Conservation (phyloP, 345 rosid genomes). For the Lenwebbia sp. region DNA sequence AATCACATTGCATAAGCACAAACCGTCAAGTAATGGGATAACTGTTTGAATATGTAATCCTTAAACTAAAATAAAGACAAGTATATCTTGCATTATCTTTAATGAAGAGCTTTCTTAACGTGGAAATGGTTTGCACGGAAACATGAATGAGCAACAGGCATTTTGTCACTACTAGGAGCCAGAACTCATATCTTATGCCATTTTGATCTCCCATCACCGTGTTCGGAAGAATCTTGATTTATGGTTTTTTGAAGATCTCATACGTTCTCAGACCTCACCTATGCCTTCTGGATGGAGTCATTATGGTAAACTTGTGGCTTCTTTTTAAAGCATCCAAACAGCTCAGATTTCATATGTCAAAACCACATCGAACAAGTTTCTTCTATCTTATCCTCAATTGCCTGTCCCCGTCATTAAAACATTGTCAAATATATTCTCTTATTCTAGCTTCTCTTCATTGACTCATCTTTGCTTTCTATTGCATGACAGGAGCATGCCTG, state of each 20-base stretch:
- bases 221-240: neutral
- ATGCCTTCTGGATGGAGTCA: neutral
- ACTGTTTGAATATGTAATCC: neutral
- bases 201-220: neutral
- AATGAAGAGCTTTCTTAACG: neutral
- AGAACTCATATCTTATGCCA: neutral
- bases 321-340: neutral
- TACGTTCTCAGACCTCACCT: neutral
- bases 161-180: neutral
- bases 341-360: neutral
- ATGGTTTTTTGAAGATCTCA: neutral
- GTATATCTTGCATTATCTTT: neutral
- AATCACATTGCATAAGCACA: slow-evolving; percentile 5
- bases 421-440: neutral
- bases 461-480: neutral
- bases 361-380: neutral
- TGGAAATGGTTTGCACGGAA: neutral
- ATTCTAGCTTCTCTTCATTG: neutral
- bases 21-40: neutral
- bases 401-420: neutral
- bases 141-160: neutral
- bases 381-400: neutral
- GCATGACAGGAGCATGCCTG: neutral
- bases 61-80: neutral
- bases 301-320: neutral